Base-by-base conservation (phyloP, 768 basidiomycete genomes). In the Tulasnella sp. region DNA sequence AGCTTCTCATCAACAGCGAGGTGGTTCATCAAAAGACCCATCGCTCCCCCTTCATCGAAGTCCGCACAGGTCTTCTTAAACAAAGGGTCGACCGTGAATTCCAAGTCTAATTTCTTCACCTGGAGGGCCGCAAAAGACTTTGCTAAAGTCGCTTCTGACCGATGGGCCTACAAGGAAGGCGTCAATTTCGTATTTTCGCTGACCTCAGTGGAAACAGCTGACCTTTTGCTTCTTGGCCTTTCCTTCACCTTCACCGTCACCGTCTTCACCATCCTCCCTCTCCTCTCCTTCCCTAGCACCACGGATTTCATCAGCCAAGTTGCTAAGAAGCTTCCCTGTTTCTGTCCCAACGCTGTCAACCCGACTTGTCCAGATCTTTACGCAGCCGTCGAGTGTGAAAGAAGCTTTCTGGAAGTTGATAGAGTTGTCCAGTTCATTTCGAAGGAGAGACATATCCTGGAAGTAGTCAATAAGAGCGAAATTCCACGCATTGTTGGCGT, bases 331-430 rank as follows among this genome's bases (percentile, higher is more conserved):
- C 84, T 98, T 98, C 38, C 96, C 96, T 0, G 97, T 98, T 85
- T 99, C 98, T 0, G 95, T 97, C 34, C 95, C 95, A 46, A 99
- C 96, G 81, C 93, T 94, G 85, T 99, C 98, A 56, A 99, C 97
- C 71, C 98, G 92, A 82, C 93, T 95, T 9, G 97, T 99, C 96
- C 97, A 99, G 81, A 99, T 98, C 87, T 99, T 99, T 85, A 99
- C 96, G 85, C 98, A 99, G 3, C 97, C 98, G 80, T 99, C 98
- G 31, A 99, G 90, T 0, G 98, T 99, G 84, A 92, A 97, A 0
- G 95, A 97, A 21, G 98, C 98, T 84, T 97, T 97, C 86, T 99
- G 98, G 84, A 99, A 99, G 86, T 99, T 99, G 88, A 99, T 99
- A 19, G 94, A 93, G 83, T 98, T 97, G 83, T 98, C 97, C 71